Base-by-base conservation (phyloP, 257 asterid species). In the Rehmannia glutinosa region DNA sequence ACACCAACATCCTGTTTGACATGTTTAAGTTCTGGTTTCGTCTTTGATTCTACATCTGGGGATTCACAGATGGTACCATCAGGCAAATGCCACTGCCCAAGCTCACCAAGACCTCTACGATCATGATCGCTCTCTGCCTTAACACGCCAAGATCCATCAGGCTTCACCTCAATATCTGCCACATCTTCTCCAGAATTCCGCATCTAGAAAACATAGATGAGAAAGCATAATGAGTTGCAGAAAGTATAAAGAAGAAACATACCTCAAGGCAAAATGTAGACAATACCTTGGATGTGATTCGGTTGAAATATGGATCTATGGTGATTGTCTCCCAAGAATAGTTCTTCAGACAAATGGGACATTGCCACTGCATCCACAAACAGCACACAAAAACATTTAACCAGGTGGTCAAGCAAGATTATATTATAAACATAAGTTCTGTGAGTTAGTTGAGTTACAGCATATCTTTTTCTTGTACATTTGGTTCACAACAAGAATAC, bases 111-210 rank as follows among this genome's bases (percentile, higher is more conserved):
- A 73, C 74, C 76, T 75, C 75, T 86, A 51, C 58, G n/a, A n/a
- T n/a, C 9, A 51, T 66, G 74, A 47, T 76, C 81, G 61, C 90
- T 84, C 54, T 91, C 99, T 66, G 83, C 73, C 80, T 87, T 91
- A n/a, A 87, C 97, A 65, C 97, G 98, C 99, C 99, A 95, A 50
- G 97, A 91, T 58, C 99, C 99, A 74, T 95, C 98, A 64, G 97
- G 97, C 83, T 91, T 95, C 71, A 95, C 95, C 84, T 95, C 99
- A 62, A 95, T 83, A 62, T 91, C 99, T 51, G 95, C 80, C 66
- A 89, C 84, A 70, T 95, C 99, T 80, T 95, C 98, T 43, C 87
- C 96, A 75, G 86, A 85, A 62, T 73, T 75, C 47, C 12, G 75
- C 80, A 95, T 74, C 99, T 95, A 64, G 28, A 73, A 66, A 42